Evolutionary conservation across 768 basidiomycete species (phyloP).

Genomic region (Boletus pseudopeckii): DNA sequence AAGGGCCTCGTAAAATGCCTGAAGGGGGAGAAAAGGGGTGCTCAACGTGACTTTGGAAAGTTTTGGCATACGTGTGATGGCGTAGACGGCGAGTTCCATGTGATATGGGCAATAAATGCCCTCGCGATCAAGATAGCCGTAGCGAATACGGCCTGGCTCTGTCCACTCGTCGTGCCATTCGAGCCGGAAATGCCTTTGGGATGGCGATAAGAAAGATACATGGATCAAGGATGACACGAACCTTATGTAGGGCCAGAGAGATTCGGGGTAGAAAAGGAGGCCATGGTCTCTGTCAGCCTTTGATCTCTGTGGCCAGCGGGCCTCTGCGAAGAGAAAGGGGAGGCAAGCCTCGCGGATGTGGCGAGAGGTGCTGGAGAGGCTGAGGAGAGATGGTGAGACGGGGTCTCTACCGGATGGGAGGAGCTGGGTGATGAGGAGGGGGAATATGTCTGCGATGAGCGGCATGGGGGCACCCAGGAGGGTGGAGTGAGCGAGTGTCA

Average conservation of each 20-base stretch:
- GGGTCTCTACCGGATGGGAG: not conserved
- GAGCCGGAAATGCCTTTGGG: conserved; percentile 29
- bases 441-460: conserved; percentile 34
- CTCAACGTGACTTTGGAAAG: conserved; percentile 27
- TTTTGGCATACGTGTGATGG: conserved; percentile 30
- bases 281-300: conserved; percentile 22
- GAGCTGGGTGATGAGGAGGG: conserved; percentile 32
- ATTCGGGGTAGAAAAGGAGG: conserved; percentile 30
- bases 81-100: conserved; percentile 24
- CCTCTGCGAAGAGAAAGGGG: conserved; percentile 32
- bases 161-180: conserved; percentile 38
- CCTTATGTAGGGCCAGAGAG: conserved; percentile 32
- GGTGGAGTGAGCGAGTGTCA: not conserved
- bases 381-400: conserved; percentile 18
- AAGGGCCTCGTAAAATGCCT: conserved; percentile 28
- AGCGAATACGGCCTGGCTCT: conserved; percentile 33
- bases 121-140: conserved; percentile 32
- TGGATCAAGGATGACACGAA: not conserved
- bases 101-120: conserved; percentile 30
- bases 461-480: conserved; percentile 18
- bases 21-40: conserved; percentile 33
- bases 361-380: conserved; percentile 23
- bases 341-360: conserved; percentile 30
- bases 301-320: conserved; percentile 31
- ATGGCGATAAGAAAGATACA: not conserved